These are phyloP conservation scores for Dimocarpus longan DNA, from an alignment of 345 rosid species.

Conservation along the genomic window DNA sequence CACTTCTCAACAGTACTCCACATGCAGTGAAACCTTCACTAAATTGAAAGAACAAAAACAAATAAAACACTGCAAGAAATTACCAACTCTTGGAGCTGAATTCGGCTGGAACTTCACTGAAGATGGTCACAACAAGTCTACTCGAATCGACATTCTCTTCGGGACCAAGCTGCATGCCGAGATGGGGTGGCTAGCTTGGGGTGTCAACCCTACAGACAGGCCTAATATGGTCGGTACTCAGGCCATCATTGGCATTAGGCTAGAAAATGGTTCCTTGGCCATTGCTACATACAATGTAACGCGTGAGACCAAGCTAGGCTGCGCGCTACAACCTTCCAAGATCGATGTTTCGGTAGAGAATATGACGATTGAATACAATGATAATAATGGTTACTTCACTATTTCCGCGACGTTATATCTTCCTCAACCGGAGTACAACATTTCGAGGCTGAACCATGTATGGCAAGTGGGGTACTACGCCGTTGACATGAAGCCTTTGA, in stretches of 20 bases:
- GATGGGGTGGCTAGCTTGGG: conserved; percentile 64
- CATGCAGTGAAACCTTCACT: conserved; percentile 18
- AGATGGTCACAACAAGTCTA: neutral
- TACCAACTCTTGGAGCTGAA: conserved; percentile 39
- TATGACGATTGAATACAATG: neutral
- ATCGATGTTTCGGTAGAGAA: conserved; percentile 19
- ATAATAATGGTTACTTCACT: neutral
- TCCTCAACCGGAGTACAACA: conserved; percentile 27
- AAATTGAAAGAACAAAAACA: neutral
- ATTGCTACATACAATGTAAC: conserved; percentile 40
- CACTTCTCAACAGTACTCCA: neutral
- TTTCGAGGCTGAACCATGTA: conserved; percentile 43
- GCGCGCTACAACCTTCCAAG: conserved; percentile 38
- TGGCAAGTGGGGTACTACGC: conserved; percentile 53
- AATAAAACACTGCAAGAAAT: conserved; percentile 26
- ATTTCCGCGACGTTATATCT: conserved; percentile 36
- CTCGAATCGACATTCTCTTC: conserved; percentile 30
- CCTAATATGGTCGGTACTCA: conserved; percentile 59
- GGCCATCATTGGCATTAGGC: conserved; percentile 46
- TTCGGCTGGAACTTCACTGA: conserved; percentile 32
- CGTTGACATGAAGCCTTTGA: conserved; percentile 28
- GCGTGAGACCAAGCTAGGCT: conserved; percentile 31
- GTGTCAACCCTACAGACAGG: conserved; percentile 42
- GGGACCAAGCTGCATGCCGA: conserved; percentile 21
- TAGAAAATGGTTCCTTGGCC: conserved; percentile 10